Evolutionary conservation across 768 basidiomycete species (phyloP).

Genomic region (Zangia roseola): DNA sequence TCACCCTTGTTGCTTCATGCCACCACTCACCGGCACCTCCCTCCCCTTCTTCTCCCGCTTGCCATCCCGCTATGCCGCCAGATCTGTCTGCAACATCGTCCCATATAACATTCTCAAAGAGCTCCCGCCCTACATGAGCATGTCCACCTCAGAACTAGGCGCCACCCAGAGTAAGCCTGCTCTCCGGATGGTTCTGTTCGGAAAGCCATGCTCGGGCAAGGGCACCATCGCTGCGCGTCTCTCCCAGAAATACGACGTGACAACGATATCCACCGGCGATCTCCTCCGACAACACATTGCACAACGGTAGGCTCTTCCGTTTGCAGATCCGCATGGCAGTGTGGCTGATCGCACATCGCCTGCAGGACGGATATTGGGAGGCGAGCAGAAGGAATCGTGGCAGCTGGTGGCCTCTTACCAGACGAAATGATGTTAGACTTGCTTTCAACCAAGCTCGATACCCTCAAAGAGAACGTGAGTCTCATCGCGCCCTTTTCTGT

Average conservation of each 20-base stretch:
- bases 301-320: slow-evolving; percentile 42
- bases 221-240: slow-evolving; percentile 77
- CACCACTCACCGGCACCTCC: slow-evolving; percentile 2
- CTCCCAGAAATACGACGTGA: slow-evolving; percentile 70
- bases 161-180: slow-evolving; percentile 25
- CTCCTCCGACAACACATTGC: slow-evolving; percentile 79
- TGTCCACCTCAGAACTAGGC: slow-evolving; percentile 19
- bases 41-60: slow-evolving; percentile 4
- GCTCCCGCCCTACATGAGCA: slow-evolving; percentile 49
- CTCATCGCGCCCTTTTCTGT: slow-evolving; percentile 3
- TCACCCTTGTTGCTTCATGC: slow-evolving; percentile 1
- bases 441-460: slow-evolving; percentile 66
- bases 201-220: slow-evolving; percentile 71
- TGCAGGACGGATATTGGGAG: slow-evolving; percentile 69
- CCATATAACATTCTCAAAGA: slow-evolving; percentile 33
- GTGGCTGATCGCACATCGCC: background rate
- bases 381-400: slow-evolving; percentile 75
- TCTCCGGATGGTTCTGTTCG: slow-evolving; percentile 52
- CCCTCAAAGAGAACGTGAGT: slow-evolving; percentile 58
- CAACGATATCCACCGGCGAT: slow-evolving; percentile 80
- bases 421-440: slow-evolving; percentile 79
- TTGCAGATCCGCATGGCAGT: background rate
- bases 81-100: slow-evolving; percentile 20
- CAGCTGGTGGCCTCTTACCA: slow-evolving; percentile 69
- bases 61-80: slow-evolving; percentile 2